Base-by-base conservation (phyloP, 129 eudicot species). In the Escallonia herrerae region DNA sequence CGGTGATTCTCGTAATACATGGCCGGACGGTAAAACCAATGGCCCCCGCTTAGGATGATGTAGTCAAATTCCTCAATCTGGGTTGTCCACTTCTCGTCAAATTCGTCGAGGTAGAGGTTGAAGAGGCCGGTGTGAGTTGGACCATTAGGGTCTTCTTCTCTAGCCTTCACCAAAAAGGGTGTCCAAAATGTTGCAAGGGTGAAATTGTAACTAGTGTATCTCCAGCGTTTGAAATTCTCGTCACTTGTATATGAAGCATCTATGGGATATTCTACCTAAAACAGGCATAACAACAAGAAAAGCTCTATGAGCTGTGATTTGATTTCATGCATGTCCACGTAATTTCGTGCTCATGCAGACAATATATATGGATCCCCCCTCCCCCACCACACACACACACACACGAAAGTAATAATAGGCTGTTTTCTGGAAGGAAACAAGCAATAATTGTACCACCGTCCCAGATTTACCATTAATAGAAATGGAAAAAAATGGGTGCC, bases 21-120 rank as follows among this genome's bases (percentile, higher is more conserved):
- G 14, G 81, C 76, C 2, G 88, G 77, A 39, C 91, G 81, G 70
- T 75, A 67, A n/a, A 81, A 81, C 95, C 95, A 87, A 66, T 84
- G 91, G 44, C 95, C 95, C 3, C 82, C 72, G 15, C 78, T 84
- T 77, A 87, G 43, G 76, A 81, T 68, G 40, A 87, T 6, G 58
- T 79, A 82, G 40, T 87, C 77, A 56, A 81, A 81, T 3, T 57
- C 76, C 13, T 80, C 87, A 5, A 85, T 76, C 11, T 80, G 79
- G 65, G 79, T 65, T 6, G 84, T 79, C 97, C 97, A 90, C 72
- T 77, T 77, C 10, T 80, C 83, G 22, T 86, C 85, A 13, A 72
- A 76, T 63, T 90, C 89, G 50, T 90, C 97, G 4, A 90, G 91
- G 82, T 81, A 73, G 58, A 90, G 81, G 70, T 84, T 87, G 83